Evolutionary conservation across 2,329 filamentous ascomycete genomes (phyloP).

Genomic region (Verticillium nonalfalfae): DNA sequence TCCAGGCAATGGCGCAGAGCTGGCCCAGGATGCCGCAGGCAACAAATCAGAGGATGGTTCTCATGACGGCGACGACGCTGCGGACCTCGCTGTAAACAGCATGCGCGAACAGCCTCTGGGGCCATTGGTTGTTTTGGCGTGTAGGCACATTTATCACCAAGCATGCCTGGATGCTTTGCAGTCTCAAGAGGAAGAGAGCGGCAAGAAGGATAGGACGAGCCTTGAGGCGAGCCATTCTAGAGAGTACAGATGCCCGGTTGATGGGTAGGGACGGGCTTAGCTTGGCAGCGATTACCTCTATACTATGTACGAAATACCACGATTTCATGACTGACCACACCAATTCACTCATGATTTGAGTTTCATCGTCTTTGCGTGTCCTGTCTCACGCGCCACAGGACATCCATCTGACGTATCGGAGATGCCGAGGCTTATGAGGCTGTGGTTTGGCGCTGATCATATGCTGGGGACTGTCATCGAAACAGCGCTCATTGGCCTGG

Average conservation of each 20-base stretch:
- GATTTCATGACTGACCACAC: conserved; percentile 5
- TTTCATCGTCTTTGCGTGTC: too few species aligned
- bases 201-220: conserved; percentile 33
- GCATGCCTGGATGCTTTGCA: conserved; percentile 62
- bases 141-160: conserved; percentile 65
- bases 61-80: conserved; percentile 23
- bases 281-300: conserved; percentile 4
- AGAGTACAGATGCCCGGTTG: conserved; percentile 51
- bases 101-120: conserved; percentile 46
- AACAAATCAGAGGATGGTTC: conserved; percentile 27
- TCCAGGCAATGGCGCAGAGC: conserved; percentile 48
- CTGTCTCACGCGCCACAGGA: neutral
- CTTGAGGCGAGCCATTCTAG: conserved; percentile 33
- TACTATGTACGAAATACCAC: conserved; percentile 10
- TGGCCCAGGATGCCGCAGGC: conserved; percentile 32
- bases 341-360: too few species aligned
- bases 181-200: conserved; percentile 39
- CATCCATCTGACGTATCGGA: neutral
- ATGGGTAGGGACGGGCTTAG: conserved; percentile 30
- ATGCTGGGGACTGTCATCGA: neutral
- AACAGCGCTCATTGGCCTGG: neutral
- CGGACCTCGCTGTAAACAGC: conserved; percentile 17
- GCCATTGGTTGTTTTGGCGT: conserved; percentile 61
- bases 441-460: neutral
- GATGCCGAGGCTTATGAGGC: neutral